Base-by-base conservation (phyloP, 306 rosid genomes). In the Castanea crenata region DNA sequence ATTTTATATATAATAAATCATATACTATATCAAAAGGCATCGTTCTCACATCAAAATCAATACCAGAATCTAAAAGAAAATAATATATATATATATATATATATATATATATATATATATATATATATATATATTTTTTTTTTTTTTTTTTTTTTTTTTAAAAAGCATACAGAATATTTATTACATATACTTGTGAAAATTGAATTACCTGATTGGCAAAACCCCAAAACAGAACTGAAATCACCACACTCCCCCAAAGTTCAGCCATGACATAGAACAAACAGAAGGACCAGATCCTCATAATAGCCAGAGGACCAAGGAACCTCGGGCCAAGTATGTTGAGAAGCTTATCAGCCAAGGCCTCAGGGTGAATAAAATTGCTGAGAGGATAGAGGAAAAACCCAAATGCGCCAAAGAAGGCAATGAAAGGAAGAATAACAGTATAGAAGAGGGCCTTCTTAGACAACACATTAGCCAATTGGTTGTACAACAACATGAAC, bases 221-320 rank as follows among this genome's bases (percentile, higher is more conserved):
- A 14, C 98, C 98, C 97, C 98, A 94, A 75, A 94, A 94, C 74
- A 94, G 87, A 74, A 94, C 98, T 5, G 98, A 94, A 83, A 94
- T 41, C 55, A 94, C 98, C 65, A 94, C 98, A 73, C 98, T 94
- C 20, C 97, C 98, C 98, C 98, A 94, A 79, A 94, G 82, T 85
- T 94, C 97, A 86, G 98, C 98, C 98, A 94, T 94, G 76, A 94
- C 98, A 90, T 94, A 94, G 86, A 94, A 94, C 88, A 94, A 85
- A 75, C 98, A 94, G 69, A 94, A 94, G 80, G 94, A 92, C 98
- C 97, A 94, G 55, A 94, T 94, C 83, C 97, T 92, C 88, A 94
- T 63, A 70, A 94, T 92, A 35, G 97, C 98, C 51, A 94, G 88
- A 0, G 98, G 98, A 27, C 98, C 97, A 21, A 94, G 94, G 76